Evolutionary conservation across 768 basidiomycete genomes (phyloP), one percentile per base, ranked within the genome.

Genomic region (Psilocybe cyanescens): DNA sequence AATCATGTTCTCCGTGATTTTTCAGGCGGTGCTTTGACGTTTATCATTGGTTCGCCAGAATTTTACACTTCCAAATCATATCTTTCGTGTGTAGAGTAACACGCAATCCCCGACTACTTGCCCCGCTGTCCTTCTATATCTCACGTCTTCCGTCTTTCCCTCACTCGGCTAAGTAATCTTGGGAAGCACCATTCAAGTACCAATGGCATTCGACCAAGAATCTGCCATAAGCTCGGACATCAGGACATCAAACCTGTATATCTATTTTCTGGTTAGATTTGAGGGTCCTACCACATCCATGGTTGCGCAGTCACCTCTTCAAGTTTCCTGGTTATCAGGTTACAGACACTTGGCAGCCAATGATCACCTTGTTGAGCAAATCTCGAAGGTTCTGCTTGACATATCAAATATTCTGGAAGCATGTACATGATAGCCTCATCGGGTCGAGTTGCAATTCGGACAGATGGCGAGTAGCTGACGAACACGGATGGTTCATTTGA

Each of bases 151-250:
- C 41, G 41, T 44, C 41, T 44, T 44, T 44, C 41, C n/a, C 14
- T 44, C 41, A 16, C 41, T 44, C 41, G 41, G 41, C 14, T 44
- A n/a, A 12, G 41, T 39, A 39, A 44, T 44, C 41, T 44, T 44
- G 41, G 14, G 41, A 44, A 44, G 14, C 41, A 44, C n/a, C n/a
- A 44, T 5, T 44, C 14, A 16, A 44, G n/a, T 44, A n/a, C n/a
- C 41, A 44, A 12, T 44, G 41, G 2, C 14, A 44, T 44, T 14
- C n/a, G 14, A 44, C 37, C 39, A 58, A 41, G 47, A 45, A 50
- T 58, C 30, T 58, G 57, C 39, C 57, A 44, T 51, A 58, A 58
- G 49, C 57, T 58, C 57, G 57, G 57, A 51, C 37, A 41, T 58
- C 49, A 51, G 31, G 44, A 57, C 24, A 47, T 33, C 30, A 19